Conservation (phyloP, 495 filamentous ascomycete species). For the Tirmania nivea region DNA sequence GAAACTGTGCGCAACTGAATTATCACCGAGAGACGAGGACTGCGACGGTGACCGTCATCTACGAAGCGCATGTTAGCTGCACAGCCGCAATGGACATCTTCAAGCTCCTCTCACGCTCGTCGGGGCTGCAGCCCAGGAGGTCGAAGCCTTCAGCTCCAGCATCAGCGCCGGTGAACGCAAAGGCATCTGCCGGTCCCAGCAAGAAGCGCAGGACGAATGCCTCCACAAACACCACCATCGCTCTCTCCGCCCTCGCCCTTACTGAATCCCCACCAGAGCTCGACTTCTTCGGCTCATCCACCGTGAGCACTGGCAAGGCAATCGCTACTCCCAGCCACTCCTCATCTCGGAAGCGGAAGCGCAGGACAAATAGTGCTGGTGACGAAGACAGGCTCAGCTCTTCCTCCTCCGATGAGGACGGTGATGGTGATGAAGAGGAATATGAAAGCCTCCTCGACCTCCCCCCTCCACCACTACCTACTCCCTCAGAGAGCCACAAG, state of each 20-base stretch:
- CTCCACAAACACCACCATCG: slow-evolving; percentile 32
- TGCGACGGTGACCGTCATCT: neutral
- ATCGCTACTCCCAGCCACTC: neutral
- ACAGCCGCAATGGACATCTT: slow-evolving; percentile 29
- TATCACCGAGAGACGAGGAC: too few species aligned
- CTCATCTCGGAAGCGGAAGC: slow-evolving; percentile 6
- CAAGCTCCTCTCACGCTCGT: slow-evolving; percentile 42
- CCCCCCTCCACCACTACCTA: slow-evolving; percentile 21
- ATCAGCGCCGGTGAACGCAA: too few species aligned
- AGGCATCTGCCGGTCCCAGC: slow-evolving; percentile 28
- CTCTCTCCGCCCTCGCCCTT: neutral
- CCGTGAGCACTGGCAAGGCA: neutral
- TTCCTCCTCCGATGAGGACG: neutral
- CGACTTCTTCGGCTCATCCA: slow-evolving; percentile 9
- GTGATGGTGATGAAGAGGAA: slow-evolving; percentile 4
- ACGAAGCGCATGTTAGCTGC: too few species aligned
- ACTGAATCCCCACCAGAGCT: slow-evolving; percentile 7
- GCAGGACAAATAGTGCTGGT: slow-evolving; percentile 20
- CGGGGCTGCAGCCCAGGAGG: slow-evolving; percentile 24
- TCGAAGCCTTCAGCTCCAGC: slow-evolving; percentile 27
- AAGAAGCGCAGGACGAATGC: slow-evolving; percentile 7
- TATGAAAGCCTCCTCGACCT: slow-evolving; percentile 4
- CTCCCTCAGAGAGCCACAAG: slow-evolving; percentile 46
- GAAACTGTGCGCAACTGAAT: neutral
- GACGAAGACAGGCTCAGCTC: slow-evolving; percentile 13